Percentiles rank a stretch among this genome's conserved stretches.
phyloP scores from a whole-genome alignment of 140 eudicot genomes.

The Senecio squalidus region DNA sequence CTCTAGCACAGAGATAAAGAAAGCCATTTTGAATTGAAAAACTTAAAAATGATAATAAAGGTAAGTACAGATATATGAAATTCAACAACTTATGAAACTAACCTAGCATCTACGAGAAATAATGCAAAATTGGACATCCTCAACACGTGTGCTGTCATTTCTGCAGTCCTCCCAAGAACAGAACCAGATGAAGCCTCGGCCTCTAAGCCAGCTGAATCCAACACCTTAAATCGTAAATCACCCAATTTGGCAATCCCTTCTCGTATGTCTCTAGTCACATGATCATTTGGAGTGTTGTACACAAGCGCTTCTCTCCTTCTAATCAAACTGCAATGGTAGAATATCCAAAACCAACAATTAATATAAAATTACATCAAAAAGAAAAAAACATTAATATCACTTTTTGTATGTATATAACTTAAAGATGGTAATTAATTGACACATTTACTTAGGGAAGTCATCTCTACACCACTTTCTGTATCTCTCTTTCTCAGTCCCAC shows the following conservation, averaged over 20 bases:
- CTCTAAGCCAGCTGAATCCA: slow-evolving; percentile 96
- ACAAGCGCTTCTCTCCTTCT: slow-evolving; percentile 97
- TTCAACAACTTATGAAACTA: slow-evolving; percentile 20
- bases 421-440: neutral
- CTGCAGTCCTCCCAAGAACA: slow-evolving; percentile 89
- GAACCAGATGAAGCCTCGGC: slow-evolving; percentile 98
- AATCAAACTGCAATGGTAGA: slow-evolving; percentile 54
- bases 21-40: neutral
- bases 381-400: neutral
- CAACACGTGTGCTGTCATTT: slow-evolving; percentile 80
- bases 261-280: slow-evolving; percentile 86
- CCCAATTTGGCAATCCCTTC: slow-evolving; percentile 93
- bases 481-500: too few relatives aligned
- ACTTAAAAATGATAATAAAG: too few relatives aligned
- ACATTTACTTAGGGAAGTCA: too few relatives aligned
- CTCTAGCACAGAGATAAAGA: slow-evolving; percentile 36
- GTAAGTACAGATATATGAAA: neutral
- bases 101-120: slow-evolving; percentile 80
- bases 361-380: neutral
- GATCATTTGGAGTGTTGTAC: slow-evolving; percentile 90
- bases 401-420: neutral
- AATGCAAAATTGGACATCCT: slow-evolving; percentile 63
- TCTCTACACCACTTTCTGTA: too few relatives aligned
- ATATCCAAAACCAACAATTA: slow-evolving; percentile 15
- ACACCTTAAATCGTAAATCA: slow-evolving; percentile 76